Conservation (phyloP, 169 alveolate species). For the Blepharisma undulans region DNA sequence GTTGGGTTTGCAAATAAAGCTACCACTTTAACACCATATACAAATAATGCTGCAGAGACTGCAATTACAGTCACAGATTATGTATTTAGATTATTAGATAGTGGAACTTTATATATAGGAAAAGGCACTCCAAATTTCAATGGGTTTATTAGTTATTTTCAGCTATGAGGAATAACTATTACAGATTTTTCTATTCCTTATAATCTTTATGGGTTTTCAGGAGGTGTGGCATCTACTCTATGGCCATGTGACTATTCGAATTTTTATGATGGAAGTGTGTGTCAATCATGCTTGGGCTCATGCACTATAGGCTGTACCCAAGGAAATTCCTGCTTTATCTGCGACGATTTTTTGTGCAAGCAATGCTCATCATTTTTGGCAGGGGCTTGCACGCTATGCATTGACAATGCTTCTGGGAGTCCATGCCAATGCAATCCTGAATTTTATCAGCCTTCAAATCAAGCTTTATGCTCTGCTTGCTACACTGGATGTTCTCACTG, state of each 20-base stretch:
- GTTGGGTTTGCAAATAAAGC: no score
- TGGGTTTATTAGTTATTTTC: no score
- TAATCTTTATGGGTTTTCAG: no score
- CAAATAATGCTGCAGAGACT: no score
- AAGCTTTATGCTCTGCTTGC: background rate
- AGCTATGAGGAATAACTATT: no score
- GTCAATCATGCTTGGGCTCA: background rate
- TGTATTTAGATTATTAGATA: no score
- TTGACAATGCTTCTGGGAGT: background rate
- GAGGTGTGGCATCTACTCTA: background rate
- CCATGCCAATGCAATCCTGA: background rate
- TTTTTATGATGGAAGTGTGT: background rate
- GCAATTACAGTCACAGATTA: no score
- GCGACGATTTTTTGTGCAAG: background rate
- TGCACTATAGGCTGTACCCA: background rate
- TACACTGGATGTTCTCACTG: background rate
- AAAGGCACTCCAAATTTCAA: no score
- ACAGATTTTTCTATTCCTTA: no score
- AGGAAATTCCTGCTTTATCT: background rate
- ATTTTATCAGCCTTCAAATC: background rate
- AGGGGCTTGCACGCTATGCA: background rate
- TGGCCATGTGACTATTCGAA: background rate
- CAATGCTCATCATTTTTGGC: background rate
- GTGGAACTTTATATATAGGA: no score
- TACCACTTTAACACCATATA: no score